Evolutionary conservation across 192 early-diverging fungal genomes (phyloP), one percentile per base, ranked within the genome.

Genomic region (Backusella tuberculispora): DNA sequence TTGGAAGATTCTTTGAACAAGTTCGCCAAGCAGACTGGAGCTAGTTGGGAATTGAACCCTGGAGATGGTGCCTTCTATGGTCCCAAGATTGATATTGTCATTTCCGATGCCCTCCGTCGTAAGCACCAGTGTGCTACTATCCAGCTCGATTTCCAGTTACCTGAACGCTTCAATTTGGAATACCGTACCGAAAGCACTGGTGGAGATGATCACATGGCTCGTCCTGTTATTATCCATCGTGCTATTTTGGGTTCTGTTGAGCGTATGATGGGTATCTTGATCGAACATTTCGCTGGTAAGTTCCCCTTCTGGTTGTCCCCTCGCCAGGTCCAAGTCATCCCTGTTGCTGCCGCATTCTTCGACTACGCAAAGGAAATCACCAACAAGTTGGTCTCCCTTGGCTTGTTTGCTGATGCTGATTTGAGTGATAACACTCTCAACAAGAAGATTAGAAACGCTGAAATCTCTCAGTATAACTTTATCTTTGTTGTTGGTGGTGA

Each of bases 1-100:
- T 87, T 99, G 43, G 85, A 86, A 19, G 86, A 88, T 65, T 90
- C 95, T 14, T 85, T 99, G 65, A 87, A 93, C 78, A 85, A 89
- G 50, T 96, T 93, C 85, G 48, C 71, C 26, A 21, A 68, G 5
- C 21, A 70, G 9, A 73, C 74, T 5, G 93, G 93, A 44, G 71
- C 85, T 34, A 81, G 82, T 26, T 99, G 98, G 98, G 89, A 90
- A 77, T 63, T 98, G 63, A 95, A 98, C 82, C 92, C 91, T 9
- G 95, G 95, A 73, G 98, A 99, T 84, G 98, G 98, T 48, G 98
- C 98, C 24, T 99, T 99, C 90, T 99, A 99, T 82, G 98, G 98
- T n/a, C 98, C 98, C 80, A 99, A 99, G 92, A 95, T 99, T 79
- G 98, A 99, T 85, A 98, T 99, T 82, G 91, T 90, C 44, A 94